phyloP scores from a whole-genome alignment of 1,284 basidiomycete species.

The Cutaneotrichosporon cutaneum region DNA sequence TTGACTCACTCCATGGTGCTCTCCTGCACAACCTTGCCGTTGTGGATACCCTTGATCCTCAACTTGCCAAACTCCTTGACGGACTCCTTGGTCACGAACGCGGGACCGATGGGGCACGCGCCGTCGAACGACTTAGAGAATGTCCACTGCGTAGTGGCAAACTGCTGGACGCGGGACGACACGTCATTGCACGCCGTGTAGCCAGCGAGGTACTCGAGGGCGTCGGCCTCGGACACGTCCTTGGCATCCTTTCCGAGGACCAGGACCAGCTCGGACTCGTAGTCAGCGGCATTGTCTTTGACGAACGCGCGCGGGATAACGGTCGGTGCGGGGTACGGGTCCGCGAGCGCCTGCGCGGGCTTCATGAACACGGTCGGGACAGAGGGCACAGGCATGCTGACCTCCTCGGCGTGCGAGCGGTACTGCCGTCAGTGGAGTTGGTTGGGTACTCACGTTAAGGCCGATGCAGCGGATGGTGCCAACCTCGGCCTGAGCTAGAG shows the following conservation, averaged over 20 bases:
- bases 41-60: slow-evolving; percentile 42
- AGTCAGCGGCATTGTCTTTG: slow-evolving; percentile 74
- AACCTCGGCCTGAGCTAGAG: slow-evolving; percentile 41
- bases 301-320: slow-evolving; percentile 53
- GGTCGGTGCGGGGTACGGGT: slow-evolving; percentile 41
- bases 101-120: slow-evolving; percentile 54
- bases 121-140: slow-evolving; percentile 53
- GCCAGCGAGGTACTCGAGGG: slow-evolving; percentile 76
- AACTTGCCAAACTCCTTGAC: slow-evolving; percentile 35
- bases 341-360: slow-evolving; percentile 38
- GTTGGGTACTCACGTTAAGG: slow-evolving; percentile 40
- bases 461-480: slow-evolving; percentile 51
- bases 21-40: slow-evolving; percentile 49
- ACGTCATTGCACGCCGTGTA: slow-evolving; percentile 54
- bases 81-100: slow-evolving; percentile 38
- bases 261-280: slow-evolving; percentile 82
- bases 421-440: slow-evolving; percentile 39
- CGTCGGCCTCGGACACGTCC: slow-evolving; percentile 72
- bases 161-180: slow-evolving; percentile 43
- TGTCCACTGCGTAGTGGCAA: slow-evolving; percentile 49
- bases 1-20: slow-evolving; percentile 47
- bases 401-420: slow-evolving; percentile 50
- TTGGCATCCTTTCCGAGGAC: slow-evolving; percentile 79
- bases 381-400: slow-evolving; percentile 37
- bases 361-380: slow-evolving; percentile 49